Conservation (phyloP, 306 rosid genomes). For the Malus sylvestris region DNA sequence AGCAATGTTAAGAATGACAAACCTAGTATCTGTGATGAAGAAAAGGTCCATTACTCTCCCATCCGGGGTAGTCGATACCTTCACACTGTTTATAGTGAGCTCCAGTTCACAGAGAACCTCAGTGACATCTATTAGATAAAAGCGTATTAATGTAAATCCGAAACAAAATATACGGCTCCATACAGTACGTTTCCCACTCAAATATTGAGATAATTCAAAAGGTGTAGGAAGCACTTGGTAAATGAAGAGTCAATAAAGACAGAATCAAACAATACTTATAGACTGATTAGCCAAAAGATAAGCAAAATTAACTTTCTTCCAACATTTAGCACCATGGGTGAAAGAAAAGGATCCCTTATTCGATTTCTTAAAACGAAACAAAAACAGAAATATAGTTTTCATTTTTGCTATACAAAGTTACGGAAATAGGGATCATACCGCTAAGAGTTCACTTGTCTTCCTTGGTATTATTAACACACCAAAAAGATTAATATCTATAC, state of each 20-base stretch:
- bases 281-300: not conserved
- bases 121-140: slow-evolving; percentile 37
- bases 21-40: slow-evolving; percentile 57
- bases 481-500: not conserved
- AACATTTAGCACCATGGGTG: not conserved
- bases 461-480: not conserved
- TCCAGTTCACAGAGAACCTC: slow-evolving; percentile 50
- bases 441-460: not conserved
- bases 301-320: no score
- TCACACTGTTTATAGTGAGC: slow-evolving; percentile 48
- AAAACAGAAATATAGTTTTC: not conserved
- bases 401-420: not conserved
- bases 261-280: not conserved
- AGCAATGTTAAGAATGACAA: slow-evolving; percentile 5
- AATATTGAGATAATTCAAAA: not conserved
- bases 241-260: not conserved
- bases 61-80: slow-evolving; percentile 54
- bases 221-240: not conserved
- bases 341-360: not conserved
- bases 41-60: slow-evolving; percentile 58
- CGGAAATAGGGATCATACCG: not conserved
- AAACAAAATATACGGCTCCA: not conserved
- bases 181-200: not conserved
- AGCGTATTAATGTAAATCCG: not conserved
- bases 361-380: not conserved